Base-by-base conservation (phyloP, 345 rosid species). In the Eucalyptus rudis region DNA sequence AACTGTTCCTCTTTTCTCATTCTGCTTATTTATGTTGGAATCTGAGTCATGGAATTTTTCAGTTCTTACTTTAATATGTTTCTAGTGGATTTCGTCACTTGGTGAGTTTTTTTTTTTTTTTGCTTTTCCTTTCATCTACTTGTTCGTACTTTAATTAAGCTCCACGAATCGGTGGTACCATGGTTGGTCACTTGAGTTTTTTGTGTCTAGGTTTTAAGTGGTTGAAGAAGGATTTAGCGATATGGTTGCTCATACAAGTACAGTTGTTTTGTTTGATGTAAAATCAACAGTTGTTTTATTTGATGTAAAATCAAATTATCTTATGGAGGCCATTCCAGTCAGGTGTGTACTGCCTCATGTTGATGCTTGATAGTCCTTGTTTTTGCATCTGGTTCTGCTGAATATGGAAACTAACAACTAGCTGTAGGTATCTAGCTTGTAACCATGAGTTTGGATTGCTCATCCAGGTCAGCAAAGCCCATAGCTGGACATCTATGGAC, bases 401-500 rank as follows among this genome's bases (percentile, higher is more conserved):
- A 62, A 62, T 62, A 62, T 27, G 68, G 68, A 59, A 59, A 59
- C 31, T 27, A 12, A 59, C 7, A 5, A 59, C 20, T n/a, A 83
- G 79, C 20, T 76, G 40, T 31, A 36, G 58, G 50, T 31, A 88
- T 50, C 44, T 22, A 49, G n/a, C 86, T 91, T 62, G 62, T 47
- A 64, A 62, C 58, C 87, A 22, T 59, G 52, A 71, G n/a, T 90
- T 49, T 90, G 90, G 62, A 76, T 87, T 88, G 68, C 89, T 89
- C 86, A 54, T 54, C 58, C 58, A 20, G 58, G 58, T 54, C 58
- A 1, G 25, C 25, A 20, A 54, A 54, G 58, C 99, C 64, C 98
- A 95, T 91, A 97, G 99, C 87, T 98, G 98, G 99, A 95, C 99
- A 4, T 98, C 99, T 86, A 95, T 97, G 97, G 99, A 97, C 93